phyloP scores from a whole-genome alignment of 331 rosid genomes.

The Dryas integrifolia region DNA sequence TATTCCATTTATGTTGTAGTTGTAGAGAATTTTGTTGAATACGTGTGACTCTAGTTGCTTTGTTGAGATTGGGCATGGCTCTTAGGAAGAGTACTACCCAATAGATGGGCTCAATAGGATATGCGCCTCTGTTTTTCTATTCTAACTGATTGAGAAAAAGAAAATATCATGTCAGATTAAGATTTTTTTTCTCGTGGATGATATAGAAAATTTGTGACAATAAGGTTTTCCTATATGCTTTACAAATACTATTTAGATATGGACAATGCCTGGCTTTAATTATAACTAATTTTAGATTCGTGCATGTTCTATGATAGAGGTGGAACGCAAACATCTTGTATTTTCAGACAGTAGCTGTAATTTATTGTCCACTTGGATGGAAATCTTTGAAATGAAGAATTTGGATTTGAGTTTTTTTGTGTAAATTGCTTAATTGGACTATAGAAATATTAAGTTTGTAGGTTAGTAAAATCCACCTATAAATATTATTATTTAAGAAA shows the following conservation, averaged over 20 bases:
- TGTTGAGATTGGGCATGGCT: neutral
- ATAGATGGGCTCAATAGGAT: neutral
- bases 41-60: neutral
- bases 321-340: neutral
- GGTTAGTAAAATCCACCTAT: no score
- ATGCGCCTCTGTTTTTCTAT: neutral
- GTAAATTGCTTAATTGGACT: neutral
- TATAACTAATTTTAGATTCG: neutral
- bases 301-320: no score
- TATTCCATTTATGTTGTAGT: neutral
- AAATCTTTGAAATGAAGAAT: neutral
- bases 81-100: no score
- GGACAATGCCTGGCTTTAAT: neutral
- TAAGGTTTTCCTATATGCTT: no score
- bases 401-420: neutral
- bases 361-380: neutral
- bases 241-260: neutral
- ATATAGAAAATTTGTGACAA: neutral
- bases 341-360: neutral
- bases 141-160: neutral
- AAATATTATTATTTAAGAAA: no score
- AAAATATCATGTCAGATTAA: neutral
- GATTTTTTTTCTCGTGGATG: neutral
- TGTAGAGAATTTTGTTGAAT: neutral
- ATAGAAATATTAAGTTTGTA: neutral